These are phyloP conservation scores for Myochromella boudieri DNA, from an alignment of 768 basidiomycete genomes.

Conservation along the genomic window DNA sequence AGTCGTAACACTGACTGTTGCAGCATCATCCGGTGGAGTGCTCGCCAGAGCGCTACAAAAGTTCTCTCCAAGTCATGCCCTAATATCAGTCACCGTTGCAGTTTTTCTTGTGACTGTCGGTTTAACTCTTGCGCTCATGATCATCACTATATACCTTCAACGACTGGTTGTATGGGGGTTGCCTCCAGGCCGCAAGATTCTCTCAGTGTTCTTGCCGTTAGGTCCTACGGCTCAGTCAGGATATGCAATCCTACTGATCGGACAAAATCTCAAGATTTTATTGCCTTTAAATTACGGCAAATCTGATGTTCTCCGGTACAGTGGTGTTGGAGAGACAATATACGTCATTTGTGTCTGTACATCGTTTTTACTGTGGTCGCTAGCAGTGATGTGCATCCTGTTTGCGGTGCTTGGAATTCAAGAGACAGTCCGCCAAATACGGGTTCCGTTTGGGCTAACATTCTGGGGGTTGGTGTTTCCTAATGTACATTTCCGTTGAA, in stretches of 20 bases:
- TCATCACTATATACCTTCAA: constrained; percentile 63
- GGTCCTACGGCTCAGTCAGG: constrained; percentile 74
- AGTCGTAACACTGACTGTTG: constrained; percentile 71
- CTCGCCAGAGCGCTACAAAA: constrained; percentile 49
- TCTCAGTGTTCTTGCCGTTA: constrained; percentile 71
- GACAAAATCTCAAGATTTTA: constrained; percentile 40
- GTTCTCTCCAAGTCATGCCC: constrained; percentile 46
- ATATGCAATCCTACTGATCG: constrained; percentile 55
- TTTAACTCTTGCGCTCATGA: constrained; percentile 60
- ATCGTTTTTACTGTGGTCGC: constrained; percentile 58
- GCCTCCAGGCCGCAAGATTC: constrained; percentile 42
- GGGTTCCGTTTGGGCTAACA: constrained; percentile 51
- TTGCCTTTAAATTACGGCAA: constrained; percentile 30
- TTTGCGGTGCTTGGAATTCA: constrained; percentile 53
- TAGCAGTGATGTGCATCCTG: constrained; percentile 63
- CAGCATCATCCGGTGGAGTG: constrained; percentile 63
- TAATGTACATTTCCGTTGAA: constrained; percentile 42
- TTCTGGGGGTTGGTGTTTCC: constrained; percentile 76
- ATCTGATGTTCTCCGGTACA: constrained; percentile 34
- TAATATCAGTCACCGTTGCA: constrained; percentile 53
- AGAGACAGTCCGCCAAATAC: constrained; percentile 37
- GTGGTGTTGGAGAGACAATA: constrained; percentile 35
- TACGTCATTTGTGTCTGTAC: constrained; percentile 45
- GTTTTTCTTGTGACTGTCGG: constrained; percentile 58
- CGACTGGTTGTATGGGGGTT: constrained; percentile 56